A percentile compares a stretch with the other conserved stretches of the same genome.
Conservation (phyloP, 352 stramenopile genomes). For the Phytophthora tubulina region DNA sequence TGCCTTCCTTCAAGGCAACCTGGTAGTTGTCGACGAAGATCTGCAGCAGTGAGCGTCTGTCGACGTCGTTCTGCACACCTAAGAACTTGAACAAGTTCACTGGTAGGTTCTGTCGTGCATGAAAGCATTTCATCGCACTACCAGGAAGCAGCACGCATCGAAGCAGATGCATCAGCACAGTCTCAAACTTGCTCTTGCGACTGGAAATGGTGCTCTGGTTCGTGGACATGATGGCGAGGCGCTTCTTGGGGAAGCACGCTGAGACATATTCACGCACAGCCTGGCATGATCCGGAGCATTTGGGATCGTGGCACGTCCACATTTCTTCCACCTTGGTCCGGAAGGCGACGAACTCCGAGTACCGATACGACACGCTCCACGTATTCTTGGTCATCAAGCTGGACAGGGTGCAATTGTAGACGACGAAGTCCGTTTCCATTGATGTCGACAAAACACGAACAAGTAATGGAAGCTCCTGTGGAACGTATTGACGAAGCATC, state of each 20-base stretch:
- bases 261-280: conserved; percentile 72
- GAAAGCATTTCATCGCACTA: conserved; percentile 75
- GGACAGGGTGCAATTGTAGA: conserved; percentile 63
- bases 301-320: conserved; percentile 62
- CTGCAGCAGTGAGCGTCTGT: conserved; percentile 73
- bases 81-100: conserved; percentile 71
- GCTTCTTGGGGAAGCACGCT: conserved; percentile 71
- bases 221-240: conserved; percentile 52
- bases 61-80: conserved; percentile 54
- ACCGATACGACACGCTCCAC: conserved; percentile 68
- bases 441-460: conserved; percentile 51
- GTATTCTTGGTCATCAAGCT: conserved; percentile 56
- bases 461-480: conserved; percentile 58
- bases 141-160: conserved; percentile 71
- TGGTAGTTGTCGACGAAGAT: conserved; percentile 76
- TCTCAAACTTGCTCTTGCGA: conserved; percentile 69
- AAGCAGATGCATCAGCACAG: conserved; percentile 70
- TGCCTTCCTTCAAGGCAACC: conserved; percentile 25
- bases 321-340: conserved; percentile 55
- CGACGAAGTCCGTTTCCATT: conserved; percentile 47
- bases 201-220: conserved; percentile 43
- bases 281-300: conserved; percentile 74
- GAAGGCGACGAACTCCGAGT: conserved; percentile 72
- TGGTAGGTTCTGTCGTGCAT: conserved; percentile 58
- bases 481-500: conserved; percentile 48